Evolutionary conservation across 1,284 basidiomycete genomes (phyloP), one percentile per base, ranked within the genome.

Genomic region (Coriolopsis trogii): DNA sequence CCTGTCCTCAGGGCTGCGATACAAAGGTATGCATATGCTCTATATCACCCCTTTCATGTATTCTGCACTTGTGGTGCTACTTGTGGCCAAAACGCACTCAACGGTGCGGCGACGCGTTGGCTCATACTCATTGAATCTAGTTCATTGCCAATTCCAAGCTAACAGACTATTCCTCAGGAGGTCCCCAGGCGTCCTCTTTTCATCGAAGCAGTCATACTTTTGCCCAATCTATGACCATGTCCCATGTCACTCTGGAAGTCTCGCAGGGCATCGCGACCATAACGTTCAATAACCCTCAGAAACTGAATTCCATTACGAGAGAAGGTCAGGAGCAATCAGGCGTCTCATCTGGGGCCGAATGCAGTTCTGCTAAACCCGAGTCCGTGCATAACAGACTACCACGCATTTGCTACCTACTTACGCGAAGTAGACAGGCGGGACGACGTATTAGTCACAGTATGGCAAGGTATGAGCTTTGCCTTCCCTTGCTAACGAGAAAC

Each of bases 261-360:
- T 74, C 75, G 12, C 72, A 80, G 47, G 73, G 78, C 16, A 86
- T 89, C 53, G 87, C 87, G 10, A 87, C 84, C 1, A 82, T 89
- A 53, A 85, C 84, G 2, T 72, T 89, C 43, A 81, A 85, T 53
- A 75, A 82, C 18, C 84, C 85, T 2, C 68, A 70, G 47, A 72
- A 75, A 5, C 67, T 86, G 37, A 89, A 89, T 61, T 82, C 87
- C 1, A 68, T 89, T 39, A 83, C 78, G 4, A 48, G 68, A 13
- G 75, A 77, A 72, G 85, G 86, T 84, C 15, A 34, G 33, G n/a
- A 3, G 4, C 8, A n/a, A 6, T 31, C 30, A 31, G 7, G 20
- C 16, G 15, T 12, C 4, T 16, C 33, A n/a, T n/a, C n/a, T n/a
- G n/a, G n/a, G n/a, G n/a, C n/a, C n/a, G n/a, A n/a, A n/a, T n/a